Conservation (phyloP, 352 stramenopile species). For the Phytophthora sansomeana region DNA sequence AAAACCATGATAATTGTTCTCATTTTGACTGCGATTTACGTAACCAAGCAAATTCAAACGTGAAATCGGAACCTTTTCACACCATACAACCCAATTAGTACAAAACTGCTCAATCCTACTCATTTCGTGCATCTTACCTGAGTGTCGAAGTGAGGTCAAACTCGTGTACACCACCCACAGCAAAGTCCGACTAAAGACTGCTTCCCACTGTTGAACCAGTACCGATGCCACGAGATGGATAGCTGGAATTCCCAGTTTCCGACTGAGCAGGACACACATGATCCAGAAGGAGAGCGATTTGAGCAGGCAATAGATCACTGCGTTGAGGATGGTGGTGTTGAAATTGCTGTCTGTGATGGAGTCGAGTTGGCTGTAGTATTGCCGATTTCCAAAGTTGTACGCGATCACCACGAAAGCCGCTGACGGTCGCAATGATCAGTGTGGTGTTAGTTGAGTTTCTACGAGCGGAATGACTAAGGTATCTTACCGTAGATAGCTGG, state of each 20-base stretch:
- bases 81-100: neutral
- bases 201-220: neutral
- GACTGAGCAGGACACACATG: no score
- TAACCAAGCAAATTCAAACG: no score
- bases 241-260: no score
- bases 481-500: constrained; percentile 15
- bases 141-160: neutral
- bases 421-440: no score
- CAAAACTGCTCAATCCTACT: no score
- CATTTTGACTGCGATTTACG: no score
- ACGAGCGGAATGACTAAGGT: no score
- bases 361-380: constrained; percentile 10
- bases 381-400: neutral
- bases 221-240: no score
- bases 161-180: neutral
- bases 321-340: constrained; percentile 14
- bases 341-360: constrained; percentile 5
- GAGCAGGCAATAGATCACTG: constrained; percentile 2
- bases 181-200: no score
- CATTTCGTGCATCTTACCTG: neutral
- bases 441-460: no score
- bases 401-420: constrained; percentile 7
- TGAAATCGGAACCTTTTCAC: neutral
- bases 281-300: no score
- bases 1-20: no score